Evolutionary conservation across 345 rosid genomes (phyloP), one percentile per base, ranked within the genome.

Genomic region (Eucalyptus tenuipes): DNA sequence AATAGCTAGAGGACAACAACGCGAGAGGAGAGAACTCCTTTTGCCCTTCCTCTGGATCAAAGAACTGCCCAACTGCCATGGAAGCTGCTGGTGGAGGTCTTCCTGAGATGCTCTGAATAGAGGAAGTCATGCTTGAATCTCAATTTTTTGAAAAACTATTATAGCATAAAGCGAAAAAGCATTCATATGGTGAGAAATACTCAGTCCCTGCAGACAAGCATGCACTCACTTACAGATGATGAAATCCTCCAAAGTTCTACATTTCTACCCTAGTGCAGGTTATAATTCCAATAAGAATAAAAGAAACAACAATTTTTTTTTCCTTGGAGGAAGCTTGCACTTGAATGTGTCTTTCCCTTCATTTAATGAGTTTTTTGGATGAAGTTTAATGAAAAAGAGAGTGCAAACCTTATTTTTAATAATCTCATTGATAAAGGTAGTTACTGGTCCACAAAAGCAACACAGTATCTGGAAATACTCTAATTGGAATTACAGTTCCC

Each of bases 31-130:
- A 94, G 89, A 96, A 90, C 71, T 93, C 96, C 89, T 89, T 90
- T 87, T 93, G 88, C 88, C 99, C 99, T 89, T 97, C 96, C 86
- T 92, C 87, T 81, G 99, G 99, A 90, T 97, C 94, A 92, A 95
- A 97, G 94, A 98, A 98, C 92, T 98, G 99, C 59, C 99, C 99
- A 90, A 98, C 97, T 89, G 96, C 99, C 99, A 98, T 97, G 88
- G 99, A 98, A 91, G 95, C 95, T 66, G 98, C 97, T n/a, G 98
- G 98, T 81, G 99, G 99, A 91, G 99, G 99, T 92, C 97, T 93
- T 89, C 99, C 99, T 68, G 98, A 96, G 92, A 95, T 80, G 55
- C 95, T 93, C 99, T 98, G 97, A 87, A 88, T 90, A 93, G 89
- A 90, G 92, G 86, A 91, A 92, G 92, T 85, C 64, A 86, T 37